A percentile compares a stretch with the other conserved stretches of the same genome.
Evolutionary conservation across 2,329 filamentous ascomycete species (phyloP).

Genomic region (Raffaelea arxii): DNA sequence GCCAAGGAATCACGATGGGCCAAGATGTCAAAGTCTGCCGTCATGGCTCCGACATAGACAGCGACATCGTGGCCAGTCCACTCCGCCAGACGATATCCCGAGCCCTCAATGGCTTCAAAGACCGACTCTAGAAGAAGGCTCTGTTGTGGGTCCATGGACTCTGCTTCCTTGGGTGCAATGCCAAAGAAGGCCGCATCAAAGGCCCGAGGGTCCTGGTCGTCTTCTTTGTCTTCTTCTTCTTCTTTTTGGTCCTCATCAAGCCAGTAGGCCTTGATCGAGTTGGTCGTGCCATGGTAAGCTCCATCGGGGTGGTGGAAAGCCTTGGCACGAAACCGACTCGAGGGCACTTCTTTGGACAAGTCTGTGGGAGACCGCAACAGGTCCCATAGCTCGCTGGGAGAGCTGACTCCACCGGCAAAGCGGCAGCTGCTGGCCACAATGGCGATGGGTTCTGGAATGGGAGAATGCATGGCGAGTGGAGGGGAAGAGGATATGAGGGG

Average conservation of each 20-base stretch:
- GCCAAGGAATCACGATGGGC: conserved; percentile 22
- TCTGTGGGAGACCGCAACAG: conserved; percentile 18
- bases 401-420: conserved; percentile 20
- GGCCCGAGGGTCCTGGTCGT: conserved; percentile 11
- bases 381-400: conserved; percentile 22
- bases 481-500: neutral
- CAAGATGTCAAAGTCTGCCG: conserved; percentile 25
- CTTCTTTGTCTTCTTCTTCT: too few relatives aligned
- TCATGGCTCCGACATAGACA: conserved; percentile 25
- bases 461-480: neutral
- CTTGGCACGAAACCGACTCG: conserved; percentile 17
- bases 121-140: conserved; percentile 25
- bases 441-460: conserved; percentile 17
- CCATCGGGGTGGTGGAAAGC: conserved; percentile 22
- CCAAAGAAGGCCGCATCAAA: conserved; percentile 29
- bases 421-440: conserved; percentile 21
- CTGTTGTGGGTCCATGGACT: conserved; percentile 26
- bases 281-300: conserved; percentile 23
- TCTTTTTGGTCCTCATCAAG: conserved; percentile 20
- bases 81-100: conserved; percentile 22
- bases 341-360: conserved; percentile 17
- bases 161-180: conserved; percentile 27
- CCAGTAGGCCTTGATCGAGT: conserved; percentile 22
- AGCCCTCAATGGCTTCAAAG: conserved; percentile 26
- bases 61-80: conserved; percentile 23